Conservation (phyloP, 2,329 filamentous ascomycete species). For the Ploettnerulaceae sp. region DNA sequence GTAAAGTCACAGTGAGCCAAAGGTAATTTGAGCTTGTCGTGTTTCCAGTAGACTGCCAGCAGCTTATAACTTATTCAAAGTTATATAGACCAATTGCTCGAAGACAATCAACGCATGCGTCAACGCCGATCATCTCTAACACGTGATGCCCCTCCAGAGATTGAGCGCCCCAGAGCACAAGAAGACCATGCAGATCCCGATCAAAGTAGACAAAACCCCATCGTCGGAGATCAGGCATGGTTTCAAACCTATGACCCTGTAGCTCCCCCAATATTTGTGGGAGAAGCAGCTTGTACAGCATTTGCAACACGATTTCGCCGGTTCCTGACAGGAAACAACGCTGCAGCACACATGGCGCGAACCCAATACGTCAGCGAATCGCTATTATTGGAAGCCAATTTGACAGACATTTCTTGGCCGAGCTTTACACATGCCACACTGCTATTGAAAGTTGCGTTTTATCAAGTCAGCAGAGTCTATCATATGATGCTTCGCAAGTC, state of each 20-base stretch:
- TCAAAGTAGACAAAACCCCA: slow-evolving; percentile 28
- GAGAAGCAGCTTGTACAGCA: slow-evolving; percentile 36
- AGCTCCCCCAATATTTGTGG: slow-evolving; percentile 36
- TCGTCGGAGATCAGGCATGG: slow-evolving; percentile 36
- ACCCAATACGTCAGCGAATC: slow-evolving; percentile 30
- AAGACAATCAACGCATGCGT: not conserved
- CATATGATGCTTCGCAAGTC: slow-evolving; percentile 40
- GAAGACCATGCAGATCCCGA: slow-evolving; percentile 1
- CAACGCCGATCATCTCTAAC: not conserved
- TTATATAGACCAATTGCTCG: not conserved
- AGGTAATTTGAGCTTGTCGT: no score
- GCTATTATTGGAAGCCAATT: slow-evolving; percentile 20
- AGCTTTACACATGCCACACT: slow-evolving; percentile 37
- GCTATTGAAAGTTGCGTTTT: slow-evolving; percentile 39
- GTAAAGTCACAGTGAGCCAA: no score
- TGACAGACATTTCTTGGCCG: slow-evolving; percentile 37
- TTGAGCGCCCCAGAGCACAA: not conserved
- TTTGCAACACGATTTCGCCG: slow-evolving; percentile 37
- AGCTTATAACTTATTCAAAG: no score
- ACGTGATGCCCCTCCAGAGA: not conserved
- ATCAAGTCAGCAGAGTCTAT: slow-evolving; percentile 39
- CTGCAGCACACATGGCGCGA: slow-evolving; percentile 32
- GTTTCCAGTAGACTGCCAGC: no score
- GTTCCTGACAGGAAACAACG: slow-evolving; percentile 25
- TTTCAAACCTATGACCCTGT: slow-evolving; percentile 33